These are phyloP conservation scores for Boechera divaricarpa DNA, from an alignment of 345 rosid genomes.

Conservation along the genomic window DNA sequence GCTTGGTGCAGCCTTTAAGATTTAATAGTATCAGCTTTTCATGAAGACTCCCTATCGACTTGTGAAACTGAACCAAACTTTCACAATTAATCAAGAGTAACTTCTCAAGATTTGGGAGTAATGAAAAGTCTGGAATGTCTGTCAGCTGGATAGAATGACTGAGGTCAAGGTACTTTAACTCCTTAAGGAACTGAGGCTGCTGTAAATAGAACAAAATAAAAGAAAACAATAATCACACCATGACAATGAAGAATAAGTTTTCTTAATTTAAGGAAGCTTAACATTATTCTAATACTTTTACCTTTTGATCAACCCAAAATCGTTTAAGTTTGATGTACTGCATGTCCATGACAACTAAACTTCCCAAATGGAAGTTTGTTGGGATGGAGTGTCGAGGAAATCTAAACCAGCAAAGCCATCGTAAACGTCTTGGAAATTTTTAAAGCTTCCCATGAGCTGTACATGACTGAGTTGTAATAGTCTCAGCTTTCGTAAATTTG, in stretches of 20 bases:
- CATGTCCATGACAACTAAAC: conserved; percentile 27
- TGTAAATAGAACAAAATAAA: neutral
- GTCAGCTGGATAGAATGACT: conserved; percentile 13
- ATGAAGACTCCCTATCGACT: conserved; percentile 6
- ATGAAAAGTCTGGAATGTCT: conserved; percentile 27
- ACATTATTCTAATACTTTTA: neutral
- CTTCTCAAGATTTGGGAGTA: conserved; percentile 37
- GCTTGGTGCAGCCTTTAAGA: conserved; percentile 13
- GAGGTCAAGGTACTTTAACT: conserved; percentile 29
- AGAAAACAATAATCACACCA: neutral
- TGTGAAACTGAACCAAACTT: conserved; percentile 8
- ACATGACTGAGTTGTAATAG: conserved; percentile 33
- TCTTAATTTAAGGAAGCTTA: neutral
- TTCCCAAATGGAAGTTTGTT: neutral
- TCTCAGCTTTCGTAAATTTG: neutral
- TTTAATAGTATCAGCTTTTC: conserved; percentile 2
- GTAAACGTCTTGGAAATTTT: neutral
- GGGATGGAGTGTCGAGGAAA: neutral
- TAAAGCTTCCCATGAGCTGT: neutral
- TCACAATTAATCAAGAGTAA: conserved; percentile 14
- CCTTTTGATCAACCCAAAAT: neutral
- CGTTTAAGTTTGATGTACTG: conserved; percentile 26
- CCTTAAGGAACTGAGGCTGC: neutral
- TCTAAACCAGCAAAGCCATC: conserved; percentile 17
- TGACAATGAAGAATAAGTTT: neutral